Conservation (phyloP, 768 basidiomycete genomes). For the Ramaria rubella region DNA sequence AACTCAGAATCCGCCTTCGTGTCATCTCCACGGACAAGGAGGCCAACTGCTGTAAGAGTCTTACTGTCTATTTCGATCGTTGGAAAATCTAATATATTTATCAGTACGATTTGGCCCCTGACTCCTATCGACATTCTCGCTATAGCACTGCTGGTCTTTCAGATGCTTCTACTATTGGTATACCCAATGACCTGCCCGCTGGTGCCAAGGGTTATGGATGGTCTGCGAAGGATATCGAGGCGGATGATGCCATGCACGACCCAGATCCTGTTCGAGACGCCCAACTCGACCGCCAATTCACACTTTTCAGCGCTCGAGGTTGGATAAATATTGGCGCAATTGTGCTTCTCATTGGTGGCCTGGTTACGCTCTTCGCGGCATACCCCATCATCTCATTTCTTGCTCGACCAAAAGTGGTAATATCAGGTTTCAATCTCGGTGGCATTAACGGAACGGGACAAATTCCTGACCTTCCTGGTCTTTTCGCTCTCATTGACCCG, state of each 20-base stretch:
- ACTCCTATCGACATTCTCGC: slow-evolving; percentile 8
- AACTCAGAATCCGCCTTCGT: slow-evolving; percentile 4
- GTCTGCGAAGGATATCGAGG: slow-evolving; percentile 60
- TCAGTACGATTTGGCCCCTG: slow-evolving; percentile 6
- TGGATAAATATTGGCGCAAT: slow-evolving; percentile 76
- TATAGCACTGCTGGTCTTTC: slow-evolving; percentile 8
- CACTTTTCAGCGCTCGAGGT: slow-evolving; percentile 75
- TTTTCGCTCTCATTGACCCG: slow-evolving; percentile 66
- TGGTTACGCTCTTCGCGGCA: slow-evolving; percentile 79
- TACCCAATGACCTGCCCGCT: slow-evolving; percentile 6
- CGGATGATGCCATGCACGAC: slow-evolving; percentile 88
- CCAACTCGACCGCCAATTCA: slow-evolving; percentile 51
- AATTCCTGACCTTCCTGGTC: slow-evolving; percentile 64
- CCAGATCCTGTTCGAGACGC: slow-evolving; percentile 72
- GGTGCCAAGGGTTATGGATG: slow-evolving; percentile 16
- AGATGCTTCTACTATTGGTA: slow-evolving; percentile 10
- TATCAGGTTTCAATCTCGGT: slow-evolving; percentile 72
- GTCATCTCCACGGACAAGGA: background rate
- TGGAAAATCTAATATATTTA: background rate
- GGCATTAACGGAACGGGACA: slow-evolving; percentile 85
- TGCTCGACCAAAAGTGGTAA: slow-evolving; percentile 19
- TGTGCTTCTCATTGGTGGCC: slow-evolving; percentile 54
- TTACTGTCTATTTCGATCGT: background rate
- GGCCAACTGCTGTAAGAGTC: background rate
- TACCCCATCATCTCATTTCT: slow-evolving; percentile 69